Evolutionary conservation across 768 basidiomycete species (phyloP).

Genomic region (Hydnum rufescens): DNA sequence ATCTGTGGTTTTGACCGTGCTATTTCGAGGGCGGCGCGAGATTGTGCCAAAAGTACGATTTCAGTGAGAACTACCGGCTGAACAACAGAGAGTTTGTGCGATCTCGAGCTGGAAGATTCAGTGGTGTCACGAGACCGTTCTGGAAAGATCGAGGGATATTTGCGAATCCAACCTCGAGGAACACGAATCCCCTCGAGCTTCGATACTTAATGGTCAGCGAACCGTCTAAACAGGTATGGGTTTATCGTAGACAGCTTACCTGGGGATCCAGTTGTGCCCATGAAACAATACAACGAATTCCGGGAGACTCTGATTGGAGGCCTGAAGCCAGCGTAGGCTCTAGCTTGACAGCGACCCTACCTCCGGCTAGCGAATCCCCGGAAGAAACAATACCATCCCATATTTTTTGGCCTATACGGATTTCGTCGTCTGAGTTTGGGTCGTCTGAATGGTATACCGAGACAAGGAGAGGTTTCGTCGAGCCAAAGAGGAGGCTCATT

Average conservation of each 20-base stretch:
- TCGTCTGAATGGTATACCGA: background rate
- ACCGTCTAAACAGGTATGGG: background rate
- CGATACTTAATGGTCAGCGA: background rate
- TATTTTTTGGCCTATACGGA: background rate
- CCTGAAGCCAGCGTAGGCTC: too few relatives aligned
- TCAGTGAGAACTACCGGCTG: conserved; percentile 7
- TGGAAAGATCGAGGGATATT: conserved; percentile 5
- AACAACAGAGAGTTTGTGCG: background rate
- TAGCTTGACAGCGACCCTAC: too few relatives aligned
- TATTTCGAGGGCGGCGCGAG: background rate
- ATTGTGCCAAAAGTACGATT: conserved; percentile 5
- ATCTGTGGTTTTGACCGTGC: background rate
- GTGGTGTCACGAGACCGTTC: background rate
- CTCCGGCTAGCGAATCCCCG: background rate
- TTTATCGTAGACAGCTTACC: background rate
- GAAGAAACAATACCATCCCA: background rate
- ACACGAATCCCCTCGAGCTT: background rate
- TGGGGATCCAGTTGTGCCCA: background rate
- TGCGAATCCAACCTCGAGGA: background rate
- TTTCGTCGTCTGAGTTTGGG: background rate
- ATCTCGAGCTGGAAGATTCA: background rate
- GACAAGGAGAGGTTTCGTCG: background rate
- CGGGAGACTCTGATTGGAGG: background rate
- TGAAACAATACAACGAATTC: background rate
- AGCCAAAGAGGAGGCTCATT: conserved; percentile 2